These are phyloP conservation scores for Camelina laxa DNA, from an alignment of 345 rosid species.

Conservation along the genomic window DNA sequence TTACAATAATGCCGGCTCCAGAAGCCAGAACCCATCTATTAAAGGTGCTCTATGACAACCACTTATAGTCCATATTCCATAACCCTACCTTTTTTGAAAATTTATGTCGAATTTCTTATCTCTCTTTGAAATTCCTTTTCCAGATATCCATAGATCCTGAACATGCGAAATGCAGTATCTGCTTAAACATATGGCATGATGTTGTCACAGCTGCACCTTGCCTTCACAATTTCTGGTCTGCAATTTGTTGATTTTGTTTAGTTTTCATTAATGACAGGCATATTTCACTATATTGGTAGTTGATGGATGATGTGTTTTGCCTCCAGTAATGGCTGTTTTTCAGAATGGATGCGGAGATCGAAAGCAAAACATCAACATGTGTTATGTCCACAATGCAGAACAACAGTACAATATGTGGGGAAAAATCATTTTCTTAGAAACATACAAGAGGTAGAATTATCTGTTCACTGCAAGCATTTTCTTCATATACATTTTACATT, in stretches of 20 bases:
- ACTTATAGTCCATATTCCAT: background rate
- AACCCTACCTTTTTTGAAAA: background rate
- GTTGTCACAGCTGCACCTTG: slow-evolving; percentile 94
- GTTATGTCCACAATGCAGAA: slow-evolving; percentile 93
- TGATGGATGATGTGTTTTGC: slow-evolving; percentile 38
- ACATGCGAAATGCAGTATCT: slow-evolving; percentile 88
- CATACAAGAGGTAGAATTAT: slow-evolving; percentile 70
- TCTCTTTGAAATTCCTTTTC: slow-evolving; percentile 20
- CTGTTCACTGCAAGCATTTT: slow-evolving; percentile 22
- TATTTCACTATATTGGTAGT: slow-evolving; percentile 24
- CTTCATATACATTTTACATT: background rate
- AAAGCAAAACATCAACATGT: slow-evolving; percentile 66
- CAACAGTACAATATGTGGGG: slow-evolving; percentile 78
- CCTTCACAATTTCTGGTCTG: slow-evolving; percentile 93
- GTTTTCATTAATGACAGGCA: slow-evolving; percentile 1
- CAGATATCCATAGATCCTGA: slow-evolving; percentile 78
- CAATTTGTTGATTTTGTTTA: slow-evolving; percentile 15
- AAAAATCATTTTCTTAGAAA: slow-evolving; percentile 78
- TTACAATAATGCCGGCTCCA: slow-evolving; percentile 61
- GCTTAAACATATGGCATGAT: slow-evolving; percentile 93
- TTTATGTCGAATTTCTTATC: slow-evolving; percentile 11
- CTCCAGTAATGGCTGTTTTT: slow-evolving; percentile 94
- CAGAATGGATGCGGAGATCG: slow-evolving; percentile 90
- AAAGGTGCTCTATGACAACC: slow-evolving; percentile 50
- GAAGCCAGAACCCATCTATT: slow-evolving; percentile 53